Base-by-base conservation (phyloP, 192 early-diverging fungal species). In the Rhizophlyctis rosea region DNA sequence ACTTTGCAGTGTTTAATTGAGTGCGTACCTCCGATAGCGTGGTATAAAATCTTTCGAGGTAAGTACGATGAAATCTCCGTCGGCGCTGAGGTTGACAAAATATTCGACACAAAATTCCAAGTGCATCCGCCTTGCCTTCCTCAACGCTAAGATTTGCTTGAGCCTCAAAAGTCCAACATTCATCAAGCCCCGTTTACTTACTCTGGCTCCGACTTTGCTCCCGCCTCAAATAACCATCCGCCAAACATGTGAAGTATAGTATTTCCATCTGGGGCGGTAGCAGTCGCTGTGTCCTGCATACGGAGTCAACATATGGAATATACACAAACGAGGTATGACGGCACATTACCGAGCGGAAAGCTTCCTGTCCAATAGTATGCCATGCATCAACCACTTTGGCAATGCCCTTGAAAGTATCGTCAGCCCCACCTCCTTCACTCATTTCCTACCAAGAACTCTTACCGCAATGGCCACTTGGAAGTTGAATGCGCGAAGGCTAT, bases 211-310 rank as follows among this genome's bases (percentile, higher is more conserved):
- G 30, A 14, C 21, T 67, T 64, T 2, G 61, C 36, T 3, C 71
- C 78, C 0, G 87, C 86, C 32, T 89, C 86, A 79, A 92, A 93
- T 7, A 94, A 73, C 82, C 85, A 91, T 0, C 69, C 55, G 1
- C 89, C 90, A 83, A 92, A 91, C 87, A 93, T 91, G 57, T 86
- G 73, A 50, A 94, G 76, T 7, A 94, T 48, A 0, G 88, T 90
- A 57, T 91, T 92, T 18, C 88, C 89, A 70, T 91, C 74, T 3
- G 69, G 69, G 2, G 63, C 56, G 5, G 33, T 35, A n/a, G 64
- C 34, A 18, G 44, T 28, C 13, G 54, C 30, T n/a, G 61, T 53
- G 4, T 53, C 47, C 27, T 44, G 30, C 2, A 34, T 74, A 27
- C 47, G n/a, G n/a, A n/a, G n/a, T n/a, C n/a, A n/a, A n/a, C n/a